Evolutionary conservation across 805 yeast species (phyloP).

Genomic region (Barnettozyma sp.): DNA sequence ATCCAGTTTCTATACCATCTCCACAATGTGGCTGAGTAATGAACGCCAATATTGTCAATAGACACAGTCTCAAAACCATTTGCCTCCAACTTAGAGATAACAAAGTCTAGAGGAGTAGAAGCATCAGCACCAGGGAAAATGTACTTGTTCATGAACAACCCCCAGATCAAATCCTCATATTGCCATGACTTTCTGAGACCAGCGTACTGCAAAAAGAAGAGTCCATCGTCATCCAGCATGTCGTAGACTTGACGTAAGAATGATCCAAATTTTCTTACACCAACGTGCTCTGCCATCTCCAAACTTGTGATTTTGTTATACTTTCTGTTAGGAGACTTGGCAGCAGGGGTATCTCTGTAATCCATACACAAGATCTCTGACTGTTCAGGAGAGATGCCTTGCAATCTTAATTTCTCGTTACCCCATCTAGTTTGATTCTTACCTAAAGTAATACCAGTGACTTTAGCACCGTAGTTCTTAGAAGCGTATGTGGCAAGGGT

Average conservation of each 20-base stretch:
- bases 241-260: conserved; percentile 78
- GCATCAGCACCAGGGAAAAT: conserved; percentile 98
- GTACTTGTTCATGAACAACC: conserved; percentile 91
- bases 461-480: conserved; percentile 72
- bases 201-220: conserved; percentile 81
- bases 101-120: conserved; percentile 85
- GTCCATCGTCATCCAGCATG: conserved; percentile 87
- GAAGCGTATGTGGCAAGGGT: conserved; percentile 83
- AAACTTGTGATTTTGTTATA: conserved; percentile 85
- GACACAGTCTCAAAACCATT: conserved; percentile 82
- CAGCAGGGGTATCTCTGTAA: conserved; percentile 84
- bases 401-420: conserved; percentile 56
- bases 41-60: conserved; percentile 86
- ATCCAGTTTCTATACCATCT: conserved; percentile 95
- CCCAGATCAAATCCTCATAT: conserved; percentile 91
- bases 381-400: conserved; percentile 64
- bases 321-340: conserved; percentile 37
- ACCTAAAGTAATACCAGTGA: conserved; percentile 87
- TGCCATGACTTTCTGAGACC: conserved; percentile 92
- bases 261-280: conserved; percentile 71
- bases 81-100: conserved; percentile 66
- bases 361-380: conserved; percentile 75
- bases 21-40: conserved; percentile 86
- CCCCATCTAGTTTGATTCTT: conserved; percentile 91
- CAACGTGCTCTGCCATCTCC: conserved; percentile 97